phyloP scores from a whole-genome alignment of 2,329 filamentous ascomycete species.

The Exophiala sp. region DNA sequence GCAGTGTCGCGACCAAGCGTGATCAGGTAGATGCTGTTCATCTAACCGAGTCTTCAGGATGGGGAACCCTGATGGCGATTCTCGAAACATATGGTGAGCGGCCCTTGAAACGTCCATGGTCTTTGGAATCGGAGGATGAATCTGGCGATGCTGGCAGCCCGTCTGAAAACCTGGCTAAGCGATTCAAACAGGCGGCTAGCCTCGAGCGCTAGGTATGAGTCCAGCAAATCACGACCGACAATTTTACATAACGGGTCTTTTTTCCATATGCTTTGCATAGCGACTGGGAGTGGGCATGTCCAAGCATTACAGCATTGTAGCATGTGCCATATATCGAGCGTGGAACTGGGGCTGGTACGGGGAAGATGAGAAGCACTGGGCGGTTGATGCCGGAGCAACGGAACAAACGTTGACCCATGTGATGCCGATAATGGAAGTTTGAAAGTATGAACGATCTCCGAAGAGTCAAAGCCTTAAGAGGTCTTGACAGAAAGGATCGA shows the following conservation, averaged over 20 bases:
- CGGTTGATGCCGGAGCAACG: no score
- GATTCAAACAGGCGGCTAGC: conserved; percentile 55
- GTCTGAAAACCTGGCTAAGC: conserved; percentile 59
- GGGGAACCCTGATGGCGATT: conserved; percentile 90
- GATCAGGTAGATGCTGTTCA: conserved; percentile 78
- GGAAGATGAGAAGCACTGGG: no score
- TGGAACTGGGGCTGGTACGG: no score
- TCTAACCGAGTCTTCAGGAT: conserved; percentile 81
- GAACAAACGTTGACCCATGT: background rate
- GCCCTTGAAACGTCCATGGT: conserved; percentile 39
- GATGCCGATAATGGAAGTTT: background rate
- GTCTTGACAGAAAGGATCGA: background rate
- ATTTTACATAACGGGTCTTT: background rate
- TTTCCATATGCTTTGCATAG: conserved; percentile 7
- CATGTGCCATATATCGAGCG: no score
- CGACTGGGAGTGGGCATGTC: background rate
- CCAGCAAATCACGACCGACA: background rate
- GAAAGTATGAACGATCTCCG: no score
- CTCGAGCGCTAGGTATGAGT: conserved; percentile 19
- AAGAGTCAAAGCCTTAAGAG: no score
- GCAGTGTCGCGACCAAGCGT: conserved; percentile 76
- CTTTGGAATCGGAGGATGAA: conserved; percentile 33
- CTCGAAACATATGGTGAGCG: conserved; percentile 92
- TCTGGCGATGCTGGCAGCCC: conserved; percentile 47
- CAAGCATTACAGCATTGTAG: background rate